These are phyloP conservation scores for Buxus sempervirens DNA, from an alignment of 164 flowering plant species.

Conservation along the genomic window DNA sequence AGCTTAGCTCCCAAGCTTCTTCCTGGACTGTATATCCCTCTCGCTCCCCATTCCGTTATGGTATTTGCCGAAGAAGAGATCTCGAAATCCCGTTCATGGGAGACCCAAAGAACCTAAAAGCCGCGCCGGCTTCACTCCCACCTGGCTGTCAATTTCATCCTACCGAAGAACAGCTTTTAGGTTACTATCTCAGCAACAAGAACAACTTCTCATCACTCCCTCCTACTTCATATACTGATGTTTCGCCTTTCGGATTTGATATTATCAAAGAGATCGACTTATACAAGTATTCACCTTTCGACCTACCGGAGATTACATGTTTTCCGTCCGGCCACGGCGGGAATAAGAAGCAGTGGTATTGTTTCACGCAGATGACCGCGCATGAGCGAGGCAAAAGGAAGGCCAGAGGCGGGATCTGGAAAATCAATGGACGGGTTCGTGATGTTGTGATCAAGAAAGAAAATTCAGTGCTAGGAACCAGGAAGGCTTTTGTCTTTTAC, in stretches of 20 bases:
- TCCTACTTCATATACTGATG: not conserved
- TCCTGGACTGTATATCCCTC: not conserved
- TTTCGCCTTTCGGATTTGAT: constrained; percentile 8
- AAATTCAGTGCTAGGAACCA: constrained; percentile 37
- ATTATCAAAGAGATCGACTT: constrained; percentile 43
- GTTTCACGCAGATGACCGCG: constrained; percentile 26
- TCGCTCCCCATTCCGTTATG: not conserved
- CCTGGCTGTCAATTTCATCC: constrained; percentile 59
- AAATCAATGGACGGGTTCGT: constrained; percentile 31
- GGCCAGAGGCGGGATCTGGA: constrained; percentile 49
- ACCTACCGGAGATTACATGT: constrained; percentile 39
- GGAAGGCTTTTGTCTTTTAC: constrained; percentile 44
- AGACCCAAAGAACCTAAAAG: constrained; percentile 15
- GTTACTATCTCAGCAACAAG: constrained; percentile 41
- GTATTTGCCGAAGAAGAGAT: not conserved
- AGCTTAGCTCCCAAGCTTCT: not conserved
- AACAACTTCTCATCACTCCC: constrained; percentile 15
- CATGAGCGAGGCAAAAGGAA: constrained; percentile 21
- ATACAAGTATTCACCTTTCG: constrained; percentile 39
- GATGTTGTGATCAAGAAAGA: constrained; percentile 29
- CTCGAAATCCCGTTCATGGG: constrained; percentile 21
- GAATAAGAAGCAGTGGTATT: constrained; percentile 54
- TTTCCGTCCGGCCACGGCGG: constrained; percentile 40
- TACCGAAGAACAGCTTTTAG: constrained; percentile 41
- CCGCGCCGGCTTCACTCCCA: constrained; percentile 21